Evolutionary conservation across 805 yeast genomes (phyloP).

Genomic region (Yamadazyma olivae): DNA sequence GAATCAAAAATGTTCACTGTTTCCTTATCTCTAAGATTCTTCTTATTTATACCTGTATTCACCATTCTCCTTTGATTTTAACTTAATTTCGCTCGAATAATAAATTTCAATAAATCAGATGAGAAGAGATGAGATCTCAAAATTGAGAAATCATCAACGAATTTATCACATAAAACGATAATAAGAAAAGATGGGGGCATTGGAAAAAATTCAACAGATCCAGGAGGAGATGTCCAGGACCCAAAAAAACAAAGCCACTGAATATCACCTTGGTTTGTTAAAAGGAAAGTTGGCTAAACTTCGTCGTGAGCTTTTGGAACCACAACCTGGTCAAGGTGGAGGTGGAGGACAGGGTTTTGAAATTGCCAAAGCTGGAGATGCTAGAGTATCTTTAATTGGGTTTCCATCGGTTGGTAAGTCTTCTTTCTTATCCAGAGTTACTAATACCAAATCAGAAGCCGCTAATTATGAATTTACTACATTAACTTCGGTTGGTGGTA

Average conservation of each 20-base stretch:
- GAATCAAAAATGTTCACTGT: constrained; percentile 29
- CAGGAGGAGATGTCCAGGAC: constrained; percentile 93
- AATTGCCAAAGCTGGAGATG: constrained; percentile 94
- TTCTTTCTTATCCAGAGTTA: constrained; percentile 80
- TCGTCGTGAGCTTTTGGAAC: constrained; percentile 87
- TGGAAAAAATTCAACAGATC: constrained; percentile 80
- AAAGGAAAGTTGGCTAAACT: constrained; percentile 94
- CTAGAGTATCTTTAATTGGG: constrained; percentile 91
- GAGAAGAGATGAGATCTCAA: background rate
- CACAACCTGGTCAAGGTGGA: constrained; percentile 72
- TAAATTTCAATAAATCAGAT: background rate
- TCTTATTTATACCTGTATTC: background rate
- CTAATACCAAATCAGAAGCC: constrained; percentile 91
- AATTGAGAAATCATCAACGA: background rate
- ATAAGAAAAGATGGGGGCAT: constrained; percentile 20
- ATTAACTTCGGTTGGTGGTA: constrained; percentile 94
- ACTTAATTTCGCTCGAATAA: too few species aligned
- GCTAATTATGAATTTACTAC: constrained; percentile 97
- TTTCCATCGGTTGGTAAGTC: constrained; percentile 98
- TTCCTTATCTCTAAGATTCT: too few species aligned
- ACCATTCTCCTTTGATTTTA: background rate
- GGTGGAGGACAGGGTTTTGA: constrained; percentile 90
- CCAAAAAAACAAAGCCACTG: constrained; percentile 97
- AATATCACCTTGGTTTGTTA: constrained; percentile 89
- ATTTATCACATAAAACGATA: background rate